Conservation (phyloP, 2,329 filamentous ascomycete species). For the Chaetomium sp. region DNA sequence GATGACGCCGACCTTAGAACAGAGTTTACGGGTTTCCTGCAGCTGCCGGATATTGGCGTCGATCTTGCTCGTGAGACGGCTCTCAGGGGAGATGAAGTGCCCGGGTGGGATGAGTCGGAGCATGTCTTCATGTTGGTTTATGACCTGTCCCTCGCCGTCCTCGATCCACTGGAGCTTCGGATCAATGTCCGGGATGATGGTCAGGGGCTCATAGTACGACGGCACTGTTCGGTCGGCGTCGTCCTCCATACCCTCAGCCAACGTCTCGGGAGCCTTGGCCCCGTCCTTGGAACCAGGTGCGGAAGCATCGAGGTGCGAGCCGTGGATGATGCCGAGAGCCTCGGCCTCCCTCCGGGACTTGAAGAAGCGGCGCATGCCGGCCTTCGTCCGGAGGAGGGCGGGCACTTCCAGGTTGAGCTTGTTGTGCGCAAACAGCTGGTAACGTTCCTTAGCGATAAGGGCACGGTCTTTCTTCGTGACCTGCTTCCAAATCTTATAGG, state of each 20-base stretch:
- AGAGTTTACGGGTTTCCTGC: conserved; percentile 93
- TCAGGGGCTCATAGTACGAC: conserved; percentile 89
- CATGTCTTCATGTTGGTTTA: conserved; percentile 82
- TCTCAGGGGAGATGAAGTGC: conserved; percentile 67
- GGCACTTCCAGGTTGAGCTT: conserved; percentile 82
- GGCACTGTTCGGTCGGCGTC: conserved; percentile 79
- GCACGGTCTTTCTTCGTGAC: conserved; percentile 96
- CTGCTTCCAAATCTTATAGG: conserved; percentile 98
- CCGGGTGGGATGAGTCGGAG: conserved; percentile 70
- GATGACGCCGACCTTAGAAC: conserved; percentile 92
- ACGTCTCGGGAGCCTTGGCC: conserved; percentile 57
- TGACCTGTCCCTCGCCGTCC: conserved; percentile 80
- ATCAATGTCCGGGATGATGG: conserved; percentile 77
- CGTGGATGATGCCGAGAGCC: conserved; percentile 36
- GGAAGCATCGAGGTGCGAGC: conserved; percentile 36
- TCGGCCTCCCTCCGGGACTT: conserved; percentile 69
- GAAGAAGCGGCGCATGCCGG: conserved; percentile 83
- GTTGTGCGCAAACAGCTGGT: conserved; percentile 77
- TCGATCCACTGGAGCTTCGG: conserved; percentile 78
- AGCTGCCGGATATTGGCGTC: conserved; percentile 90
- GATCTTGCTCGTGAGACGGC: conserved; percentile 70
- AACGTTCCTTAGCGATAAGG: conserved; percentile 74
- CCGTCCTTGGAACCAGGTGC: conserved; percentile 44
- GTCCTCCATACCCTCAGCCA: conserved; percentile 92
- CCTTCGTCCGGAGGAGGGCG: conserved; percentile 75